Percentiles rank a stretch among this genome's conserved stretches.
Evolutionary conservation across 2,329 filamentous ascomycete species (phyloP).

Genomic region (Tolypocladium inflatum): DNA sequence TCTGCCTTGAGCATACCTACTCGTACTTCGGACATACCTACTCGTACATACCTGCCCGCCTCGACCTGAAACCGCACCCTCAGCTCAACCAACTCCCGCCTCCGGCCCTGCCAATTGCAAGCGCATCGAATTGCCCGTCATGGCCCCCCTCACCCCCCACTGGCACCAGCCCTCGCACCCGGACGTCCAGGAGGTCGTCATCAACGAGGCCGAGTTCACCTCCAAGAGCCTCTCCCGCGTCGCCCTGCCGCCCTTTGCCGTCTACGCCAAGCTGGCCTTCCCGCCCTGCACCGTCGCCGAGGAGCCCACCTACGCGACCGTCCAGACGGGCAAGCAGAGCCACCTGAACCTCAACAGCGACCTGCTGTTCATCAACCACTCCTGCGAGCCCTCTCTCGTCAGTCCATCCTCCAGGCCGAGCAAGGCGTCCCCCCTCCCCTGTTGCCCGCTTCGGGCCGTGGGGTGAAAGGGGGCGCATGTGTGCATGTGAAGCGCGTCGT

Average conservation of each 20-base stretch:
- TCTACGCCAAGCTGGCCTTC: conserved; percentile 58
- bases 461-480: neutral
- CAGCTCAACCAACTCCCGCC: neutral
- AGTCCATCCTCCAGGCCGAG: conserved; percentile 18
- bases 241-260: conserved; percentile 48
- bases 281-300: conserved; percentile 49
- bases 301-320: conserved; percentile 52
- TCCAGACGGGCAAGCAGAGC: conserved; percentile 45
- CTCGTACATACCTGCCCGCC: neutral
- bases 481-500: neutral
- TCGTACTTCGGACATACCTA: too few species aligned
- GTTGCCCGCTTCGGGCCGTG: neutral
- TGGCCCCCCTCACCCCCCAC: conserved; percentile 48
- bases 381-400: conserved; percentile 55
- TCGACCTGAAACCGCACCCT: neutral
- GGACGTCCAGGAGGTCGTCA: conserved; percentile 45
- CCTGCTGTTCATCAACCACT: conserved; percentile 59
- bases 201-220: conserved; percentile 43
- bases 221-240: conserved; percentile 50
- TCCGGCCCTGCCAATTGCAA: neutral
- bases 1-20: neutral
- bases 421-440: neutral
- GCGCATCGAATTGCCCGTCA: neutral
- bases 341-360: conserved; percentile 58
- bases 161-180: conserved; percentile 55